Base-by-base conservation (phyloP, 2,329 filamentous ascomycete species). In the Pestalotiopsis sp. region DNA sequence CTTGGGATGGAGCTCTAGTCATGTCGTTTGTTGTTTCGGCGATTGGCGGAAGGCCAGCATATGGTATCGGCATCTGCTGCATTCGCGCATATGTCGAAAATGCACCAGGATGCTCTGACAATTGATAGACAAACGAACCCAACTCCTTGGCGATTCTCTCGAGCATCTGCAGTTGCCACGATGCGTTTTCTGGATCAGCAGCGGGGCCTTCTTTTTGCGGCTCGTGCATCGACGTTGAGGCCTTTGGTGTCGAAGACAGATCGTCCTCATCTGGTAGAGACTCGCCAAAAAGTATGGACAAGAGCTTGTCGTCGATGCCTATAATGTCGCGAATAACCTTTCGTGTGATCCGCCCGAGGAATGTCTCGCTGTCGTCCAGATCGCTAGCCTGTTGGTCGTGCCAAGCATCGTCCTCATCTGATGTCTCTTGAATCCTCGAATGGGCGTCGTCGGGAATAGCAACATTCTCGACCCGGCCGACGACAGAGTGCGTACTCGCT, bases 281-380 rank as follows among this genome's bases (percentile, higher is more conserved):
- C 78, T 98, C 94, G 13, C 96, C 96, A 68, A 98, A 91, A 9
- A 99, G 90, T 64, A 98, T 90, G 0, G 93, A 93, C 9, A 99
- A 86, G 23, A 96, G 84, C 64, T 89, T 88, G 71, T 98, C 94
- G 74, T 98, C 95, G 67, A 99, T 92, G 9, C 95, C 95, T 77
- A 98, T 92, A 58, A 99, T 82, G 77, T 98, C 94, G 66, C 91
- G 89, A 73, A 99, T 94, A 36, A 98, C 92, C 75, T 91, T 93
- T 68, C 92, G 89, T 2, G 95, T 97, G 64, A 98, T 89, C 12
- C 92, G 88, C 70, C 91, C 90, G 89, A 94, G 93, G 72, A 97
- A 88, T 1, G 92, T 91, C 72, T 94, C 90, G 57, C 85, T 83
- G 38, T 89, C 85, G 2, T 80, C 77, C 5, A 77, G 74, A 4